phyloP scores from a whole-genome alignment of 306 rosid genomes.

The Castanospermum australe region DNA sequence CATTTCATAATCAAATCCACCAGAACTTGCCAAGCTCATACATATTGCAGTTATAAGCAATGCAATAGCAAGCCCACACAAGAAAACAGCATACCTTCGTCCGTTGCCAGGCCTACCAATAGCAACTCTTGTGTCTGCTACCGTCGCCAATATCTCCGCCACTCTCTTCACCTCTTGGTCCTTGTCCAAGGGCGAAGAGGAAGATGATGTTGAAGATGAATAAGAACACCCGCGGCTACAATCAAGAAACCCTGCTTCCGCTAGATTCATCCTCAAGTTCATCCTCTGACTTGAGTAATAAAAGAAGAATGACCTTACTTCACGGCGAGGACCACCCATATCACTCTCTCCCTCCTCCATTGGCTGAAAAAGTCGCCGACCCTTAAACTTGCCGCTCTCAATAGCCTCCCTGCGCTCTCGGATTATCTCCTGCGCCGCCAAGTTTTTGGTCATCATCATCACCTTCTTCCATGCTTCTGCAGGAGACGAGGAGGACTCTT shows the following conservation, averaged over 20 bases:
- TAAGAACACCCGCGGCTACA: background rate
- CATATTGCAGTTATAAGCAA: constrained; percentile 33
- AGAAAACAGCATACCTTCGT: constrained; percentile 16
- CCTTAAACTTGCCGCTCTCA: constrained; percentile 46
- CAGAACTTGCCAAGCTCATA: constrained; percentile 5
- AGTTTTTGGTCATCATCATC: background rate
- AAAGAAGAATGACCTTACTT: constrained; percentile 41
- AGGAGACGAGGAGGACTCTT: background rate
- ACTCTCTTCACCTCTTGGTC: background rate
- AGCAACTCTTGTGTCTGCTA: background rate
- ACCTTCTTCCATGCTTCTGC: background rate
- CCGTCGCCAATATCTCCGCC: background rate
- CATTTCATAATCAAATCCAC: background rate
- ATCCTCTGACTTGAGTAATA: background rate
- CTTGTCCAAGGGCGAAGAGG: constrained; percentile 13
- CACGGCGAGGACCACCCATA: constrained; percentile 32
- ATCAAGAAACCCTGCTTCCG: constrained; percentile 1
- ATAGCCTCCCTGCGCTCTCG: constrained; percentile 45
- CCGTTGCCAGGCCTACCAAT: background rate
- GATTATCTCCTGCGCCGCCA: constrained; percentile 36
- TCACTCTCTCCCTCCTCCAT: background rate
- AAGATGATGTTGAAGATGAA: constrained; percentile 11
- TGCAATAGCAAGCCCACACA: constrained; percentile 27
- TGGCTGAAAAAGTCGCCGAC: constrained; percentile 48
- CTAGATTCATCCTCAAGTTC: background rate